Evolutionary conservation across 495 filamentous ascomycete genomes (phyloP).

Genomic region (Schizothecium vesticola): DNA sequence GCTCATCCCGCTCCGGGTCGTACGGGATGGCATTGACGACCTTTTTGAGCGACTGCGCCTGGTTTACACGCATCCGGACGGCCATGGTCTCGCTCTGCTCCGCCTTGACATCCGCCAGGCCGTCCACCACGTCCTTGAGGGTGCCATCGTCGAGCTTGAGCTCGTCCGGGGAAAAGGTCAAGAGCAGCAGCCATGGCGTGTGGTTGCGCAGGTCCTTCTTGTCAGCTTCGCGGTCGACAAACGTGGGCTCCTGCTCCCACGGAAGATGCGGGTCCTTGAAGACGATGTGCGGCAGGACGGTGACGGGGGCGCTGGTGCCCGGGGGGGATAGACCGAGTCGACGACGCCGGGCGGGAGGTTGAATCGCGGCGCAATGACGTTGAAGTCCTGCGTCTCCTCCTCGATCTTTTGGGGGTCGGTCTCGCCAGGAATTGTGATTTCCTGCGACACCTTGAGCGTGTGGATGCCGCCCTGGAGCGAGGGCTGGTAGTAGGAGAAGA

Average conservation of each 20-base stretch:
- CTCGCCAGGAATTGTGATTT: not conserved
- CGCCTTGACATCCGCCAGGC: not conserved
- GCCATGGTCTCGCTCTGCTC: not conserved
- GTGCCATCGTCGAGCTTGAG: constrained; percentile 5
- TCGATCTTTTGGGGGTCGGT: not conserved
- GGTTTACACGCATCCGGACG: not conserved
- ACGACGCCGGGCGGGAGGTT: constrained; percentile 24
- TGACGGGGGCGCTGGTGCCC: constrained; percentile 30
- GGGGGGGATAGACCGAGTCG: constrained; percentile 39
- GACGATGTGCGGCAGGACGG: constrained; percentile 45
- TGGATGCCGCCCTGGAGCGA: constrained; percentile 24
- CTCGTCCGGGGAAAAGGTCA: constrained; percentile 34
- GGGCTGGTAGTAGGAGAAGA: constrained; percentile 31
- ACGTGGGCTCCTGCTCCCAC: constrained; percentile 35
- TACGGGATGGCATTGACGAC: constrained; percentile 13
- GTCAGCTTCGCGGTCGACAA: not conserved
- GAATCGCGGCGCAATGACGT: constrained; percentile 34
- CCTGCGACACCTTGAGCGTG: constrained; percentile 19
- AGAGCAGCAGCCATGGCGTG: constrained; percentile 37
- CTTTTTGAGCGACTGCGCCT: not conserved
- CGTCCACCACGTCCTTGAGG: not conserved
- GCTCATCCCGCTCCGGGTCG: constrained; percentile 1
- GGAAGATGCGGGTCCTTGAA: constrained; percentile 46
- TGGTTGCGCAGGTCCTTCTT: constrained; percentile 18
- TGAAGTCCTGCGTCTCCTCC: constrained; percentile 21